Base-by-base conservation (phyloP, 176 grass and related monocot genomes). In the Leersia perrieri region DNA sequence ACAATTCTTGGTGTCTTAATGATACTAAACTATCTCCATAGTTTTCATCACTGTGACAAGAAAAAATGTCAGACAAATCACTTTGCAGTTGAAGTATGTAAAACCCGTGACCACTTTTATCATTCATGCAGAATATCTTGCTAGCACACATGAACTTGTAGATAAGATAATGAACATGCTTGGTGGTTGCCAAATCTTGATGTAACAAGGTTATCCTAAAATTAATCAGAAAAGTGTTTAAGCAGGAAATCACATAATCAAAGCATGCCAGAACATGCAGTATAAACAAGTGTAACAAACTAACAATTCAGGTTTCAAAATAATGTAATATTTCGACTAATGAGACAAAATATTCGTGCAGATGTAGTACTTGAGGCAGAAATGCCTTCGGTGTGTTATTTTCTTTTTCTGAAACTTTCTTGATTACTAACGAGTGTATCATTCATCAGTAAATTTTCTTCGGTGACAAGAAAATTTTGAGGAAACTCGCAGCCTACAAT, bases 101-200 rank as follows among this genome's bases (percentile, higher is more conserved):
- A 63, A 31, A 84, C 45, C 22, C 49, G 28, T 27, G 23, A 53
- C 68, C 47, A 74, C 47, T 16, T 5, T 47, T 27, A 33, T 55
- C 42, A 29, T 77, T 44, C 67, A 44, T 57, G 49, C 63, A 66
- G 60, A 27, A 4, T 35, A 79, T 58, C 35, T 76, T 62, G 63
- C 41, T 81, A 58, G 61, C 30, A 60, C 71, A 36, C 5, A 12
- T 11, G 45, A 57, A 55, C 63, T 12, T 68, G 76, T 80, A 69
- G 32, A 60, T 33, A 75, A 44, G 44, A 20, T 26, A 55, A 45
- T 1, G 12, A 49, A 73, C 47, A 79, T 61, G 30, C 16, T 81
- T 32, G 78, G 35, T 32, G 34, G 28, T 84, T n/a, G 33, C 42
- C 65, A 63, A 72, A 65, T 78, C 27, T 42, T 33, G 33, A 63